Evolutionary conservation across 192 early-diverging fungal genomes (phyloP), one percentile per base, ranked within the genome.

Genomic region (Coemansia sp.): DNA sequence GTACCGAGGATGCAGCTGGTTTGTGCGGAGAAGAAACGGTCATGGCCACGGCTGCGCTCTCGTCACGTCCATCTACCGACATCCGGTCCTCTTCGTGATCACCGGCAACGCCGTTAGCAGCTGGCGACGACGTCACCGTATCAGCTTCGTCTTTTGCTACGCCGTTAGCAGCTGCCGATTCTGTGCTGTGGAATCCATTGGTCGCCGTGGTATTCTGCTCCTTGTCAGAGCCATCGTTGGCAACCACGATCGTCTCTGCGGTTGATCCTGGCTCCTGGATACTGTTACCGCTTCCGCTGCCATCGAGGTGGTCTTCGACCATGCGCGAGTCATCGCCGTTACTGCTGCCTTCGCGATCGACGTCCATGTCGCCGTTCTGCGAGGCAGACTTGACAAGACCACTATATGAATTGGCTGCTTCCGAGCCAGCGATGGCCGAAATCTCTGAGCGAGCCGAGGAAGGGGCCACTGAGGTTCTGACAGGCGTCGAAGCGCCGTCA

Each of bases 321-420:
- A n/a, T n/a, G n/a, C n/a, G n/a, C n/a, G n/a, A n/a, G n/a, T n/a
- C n/a, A n/a, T 50, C 72, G 22, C 68, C 64, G 55, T 22, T 60
- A 11, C 32, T 40, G 54, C 18, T 56, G 45, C 29, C 32, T 4
- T 48, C 57, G 32, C 12, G 65, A 25, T 60, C 30, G 18, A 66
- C 67, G 32, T 75, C 72, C 73, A 70, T 63, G 12, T 67, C 65
- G 48, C 45, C 52, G 65, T 67, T 57, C n/a, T 57, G 65, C 22
- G 65, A 67, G 2, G 48, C 20, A 10, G 45, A 34, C 2, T 52
- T 49, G 50, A 29, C 59, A 58, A 22, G n/a, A 10, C 18, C 40
- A 20, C 16, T 40, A 20, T 29, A 42, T 14, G 16, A 5, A 18
- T 4, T 28, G 38, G 59, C 20, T 36, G 56, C 17, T 17, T 14